Percentiles rank a stretch among this genome's conserved stretches.
Conservation (phyloP, 192 early-diverging fungal species). For the Helicostylum pulchrum region DNA sequence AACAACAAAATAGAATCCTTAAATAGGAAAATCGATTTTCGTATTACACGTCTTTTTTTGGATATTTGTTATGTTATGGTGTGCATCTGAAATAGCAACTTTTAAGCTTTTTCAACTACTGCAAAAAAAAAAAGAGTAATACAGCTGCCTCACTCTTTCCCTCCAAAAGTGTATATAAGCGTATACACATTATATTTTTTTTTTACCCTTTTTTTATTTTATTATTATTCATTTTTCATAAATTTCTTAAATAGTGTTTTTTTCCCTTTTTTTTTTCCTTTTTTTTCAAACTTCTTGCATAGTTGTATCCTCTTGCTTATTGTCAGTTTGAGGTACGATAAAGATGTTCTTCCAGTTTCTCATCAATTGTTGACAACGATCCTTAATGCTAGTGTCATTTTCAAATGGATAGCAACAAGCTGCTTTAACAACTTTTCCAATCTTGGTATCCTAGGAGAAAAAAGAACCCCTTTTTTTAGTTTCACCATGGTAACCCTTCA, state of each 20-base stretch:
- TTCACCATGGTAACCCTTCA: background rate
- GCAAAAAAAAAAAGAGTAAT: too few relatives aligned
- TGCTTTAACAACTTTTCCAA: slow-evolving; percentile 35
- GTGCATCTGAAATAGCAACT: too few relatives aligned
- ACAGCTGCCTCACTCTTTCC: too few relatives aligned
- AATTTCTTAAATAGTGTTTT: background rate
- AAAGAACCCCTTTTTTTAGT: background rate
- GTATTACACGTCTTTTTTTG: too few relatives aligned
- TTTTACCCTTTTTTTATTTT: background rate
- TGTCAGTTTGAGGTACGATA: slow-evolving; percentile 10
- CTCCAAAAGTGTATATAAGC: background rate
- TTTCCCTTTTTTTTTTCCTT: too few relatives aligned
- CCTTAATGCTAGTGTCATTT: slow-evolving; percentile 21
- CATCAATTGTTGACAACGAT: slow-evolving; percentile 26
- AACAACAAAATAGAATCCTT: too few relatives aligned
- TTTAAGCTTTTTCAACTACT: too few relatives aligned
- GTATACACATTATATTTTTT: background rate
- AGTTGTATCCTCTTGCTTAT: slow-evolving; percentile 5
- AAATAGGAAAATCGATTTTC: too few relatives aligned
- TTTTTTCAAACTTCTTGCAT: too few relatives aligned
- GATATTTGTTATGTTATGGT: too few relatives aligned
- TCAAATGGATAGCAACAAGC: slow-evolving; percentile 25
- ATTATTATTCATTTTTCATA: background rate
- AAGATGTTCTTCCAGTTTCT: slow-evolving; percentile 25
- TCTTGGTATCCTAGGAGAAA: slow-evolving; percentile 30